Evolutionary conservation across 2,329 filamentous ascomycete species (phyloP).

Genomic region (Neonectria coccinea): DNA sequence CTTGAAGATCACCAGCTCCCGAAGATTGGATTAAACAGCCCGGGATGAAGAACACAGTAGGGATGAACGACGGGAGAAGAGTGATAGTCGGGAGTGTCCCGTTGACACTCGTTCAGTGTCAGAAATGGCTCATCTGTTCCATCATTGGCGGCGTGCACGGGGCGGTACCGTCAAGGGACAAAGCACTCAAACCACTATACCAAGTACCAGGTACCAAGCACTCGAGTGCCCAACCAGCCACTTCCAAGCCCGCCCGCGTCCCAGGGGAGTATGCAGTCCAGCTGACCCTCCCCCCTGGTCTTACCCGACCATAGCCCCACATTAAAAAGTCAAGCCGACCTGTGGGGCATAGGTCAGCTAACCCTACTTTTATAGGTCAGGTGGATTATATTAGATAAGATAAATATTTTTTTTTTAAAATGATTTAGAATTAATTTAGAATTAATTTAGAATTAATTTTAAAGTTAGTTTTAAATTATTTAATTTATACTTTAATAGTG

Average conservation of each 20-base stretch:
- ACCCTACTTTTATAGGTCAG: no score
- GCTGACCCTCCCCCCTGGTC: no score
- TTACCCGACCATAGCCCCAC: no score
- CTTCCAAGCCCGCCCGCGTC: slow-evolving; percentile 30
- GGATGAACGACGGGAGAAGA: slow-evolving; percentile 18
- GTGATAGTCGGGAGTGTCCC: not conserved
- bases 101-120: slow-evolving; percentile 14
- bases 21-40: slow-evolving; percentile 24
- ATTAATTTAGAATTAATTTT: no score
- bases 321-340: no score
- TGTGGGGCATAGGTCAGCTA: no score
- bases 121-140: slow-evolving; percentile 14
- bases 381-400: no score
- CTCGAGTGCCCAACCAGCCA: slow-evolving; percentile 34
- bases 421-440: no score
- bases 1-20: slow-evolving; percentile 31
- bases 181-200: not conserved
- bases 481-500: no score
- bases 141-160: slow-evolving; percentile 17
- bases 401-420: no score
- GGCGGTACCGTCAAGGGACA: not conserved
- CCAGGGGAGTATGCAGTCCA: no score
- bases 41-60: slow-evolving; percentile 9
- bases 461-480: no score
- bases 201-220: not conserved